Conservation (phyloP, 2,329 filamentous ascomycete genomes). For the Sarocladium kiliense region DNA sequence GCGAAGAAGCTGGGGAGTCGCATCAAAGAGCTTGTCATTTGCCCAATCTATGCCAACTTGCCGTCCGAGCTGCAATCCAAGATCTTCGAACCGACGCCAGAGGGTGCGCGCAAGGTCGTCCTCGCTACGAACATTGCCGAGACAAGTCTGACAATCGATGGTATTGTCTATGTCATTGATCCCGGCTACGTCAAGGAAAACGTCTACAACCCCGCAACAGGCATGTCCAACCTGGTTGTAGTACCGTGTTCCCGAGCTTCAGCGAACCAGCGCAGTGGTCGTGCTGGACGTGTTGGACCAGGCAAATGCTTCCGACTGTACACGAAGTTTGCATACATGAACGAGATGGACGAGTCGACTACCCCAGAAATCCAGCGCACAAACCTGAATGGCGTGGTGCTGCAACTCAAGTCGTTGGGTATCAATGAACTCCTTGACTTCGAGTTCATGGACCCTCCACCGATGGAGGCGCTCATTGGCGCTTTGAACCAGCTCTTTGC, state of each 20-base stretch:
- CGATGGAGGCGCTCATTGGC: conserved; percentile 82
- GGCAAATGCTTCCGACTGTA: conserved; percentile 93
- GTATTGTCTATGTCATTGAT: conserved; percentile 94
- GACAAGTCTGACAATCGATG: conserved; percentile 91
- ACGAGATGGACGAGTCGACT: conserved; percentile 88
- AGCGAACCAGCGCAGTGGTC: conserved; percentile 86
- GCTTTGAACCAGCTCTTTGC: conserved; percentile 89
- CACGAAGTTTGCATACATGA: conserved; percentile 89
- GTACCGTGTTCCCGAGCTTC: conserved; percentile 88
- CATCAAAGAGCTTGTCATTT: conserved; percentile 81
- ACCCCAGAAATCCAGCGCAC: conserved; percentile 91
- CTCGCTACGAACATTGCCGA: conserved; percentile 96
- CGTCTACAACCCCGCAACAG: conserved; percentile 82
- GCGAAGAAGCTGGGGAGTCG: conserved; percentile 79
- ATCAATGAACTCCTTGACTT: conserved; percentile 92
- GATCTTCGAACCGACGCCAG: conserved; percentile 90
- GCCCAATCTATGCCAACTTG: conserved; percentile 90
- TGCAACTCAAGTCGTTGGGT: conserved; percentile 82
- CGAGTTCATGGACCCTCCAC: conserved; percentile 92
- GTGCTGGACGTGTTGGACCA: conserved; percentile 85
- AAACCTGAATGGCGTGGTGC: conserved; percentile 77
- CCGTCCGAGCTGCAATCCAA: conserved; percentile 86
- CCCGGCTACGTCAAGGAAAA: conserved; percentile 95
- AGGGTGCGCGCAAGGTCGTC: conserved; percentile 82
- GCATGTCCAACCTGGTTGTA: conserved; percentile 87